Evolutionary conservation across 2,329 filamentous ascomycete species (phyloP), one percentile per base, ranked within the genome.

Genomic region (Lecanicillium sp.): DNA sequence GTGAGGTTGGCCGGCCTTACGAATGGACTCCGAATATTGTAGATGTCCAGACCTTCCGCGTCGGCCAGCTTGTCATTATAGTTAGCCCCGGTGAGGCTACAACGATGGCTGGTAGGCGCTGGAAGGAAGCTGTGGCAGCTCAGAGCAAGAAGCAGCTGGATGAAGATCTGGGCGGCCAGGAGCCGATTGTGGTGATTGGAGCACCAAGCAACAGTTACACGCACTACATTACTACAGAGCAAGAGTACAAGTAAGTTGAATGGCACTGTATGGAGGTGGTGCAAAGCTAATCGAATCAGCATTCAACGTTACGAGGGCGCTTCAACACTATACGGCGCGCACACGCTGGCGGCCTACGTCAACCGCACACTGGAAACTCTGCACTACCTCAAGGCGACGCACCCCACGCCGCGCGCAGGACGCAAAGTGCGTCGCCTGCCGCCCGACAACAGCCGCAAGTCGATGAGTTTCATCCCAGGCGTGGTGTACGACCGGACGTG

Each of bases 291-390:
- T 29, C 52, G 57, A 20, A 63, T 52, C 60, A 72, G 60, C 12
- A 76, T 90, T 41, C 90, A 96, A 66, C 83, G 90, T 27, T 95
- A 95, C 62, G 90, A 96, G 67, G 90, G 90, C 29, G 90, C 87
- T 1, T 90, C 86, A 3, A 96, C 90, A 0, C 74, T 96, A 2
- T 91, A 90, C 62, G 90, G 90, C 0, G 87, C 80, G 0, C 84
- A 90, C 61, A 91, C 87, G 0, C 73, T 95, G n/a, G 82, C 85
- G 15, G 90, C 88, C 0, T 90, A 93, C 67, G 85, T 95, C 64
- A 87, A 94, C 60, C 72, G 90, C 15, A 90, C 87, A 0, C 68
- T 87, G 11, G 77, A 74, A 1, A 80, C 83, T 55, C 73, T 95
- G 1, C 79, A 79, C 3, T 85, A 84, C 55, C 75, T 95, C 6